Evolutionary conservation across 805 yeast species (phyloP).

Genomic region (Dipodascopsis uninucleata): DNA sequence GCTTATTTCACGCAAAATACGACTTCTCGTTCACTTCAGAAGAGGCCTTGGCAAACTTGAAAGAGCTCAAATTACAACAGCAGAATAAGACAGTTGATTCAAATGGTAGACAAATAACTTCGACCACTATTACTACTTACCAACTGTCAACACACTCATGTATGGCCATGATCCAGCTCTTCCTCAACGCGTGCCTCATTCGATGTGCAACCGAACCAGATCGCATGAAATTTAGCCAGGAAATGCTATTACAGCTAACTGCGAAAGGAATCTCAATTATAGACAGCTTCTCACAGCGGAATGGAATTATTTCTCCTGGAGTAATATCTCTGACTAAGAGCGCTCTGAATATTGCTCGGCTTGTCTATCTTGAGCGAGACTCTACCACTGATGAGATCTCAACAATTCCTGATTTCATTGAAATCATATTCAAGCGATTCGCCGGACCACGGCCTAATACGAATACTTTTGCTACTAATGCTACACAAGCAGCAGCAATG

Average conservation of each 20-base stretch:
- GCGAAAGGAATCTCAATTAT: constrained; percentile 82
- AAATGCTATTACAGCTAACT: constrained; percentile 60
- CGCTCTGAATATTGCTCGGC: constrained; percentile 64
- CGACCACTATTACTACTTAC: constrained; percentile 32
- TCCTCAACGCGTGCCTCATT: constrained; percentile 18
- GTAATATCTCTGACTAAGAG: constrained; percentile 52
- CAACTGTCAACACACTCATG: constrained; percentile 15
- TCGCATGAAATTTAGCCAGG: constrained; percentile 4
- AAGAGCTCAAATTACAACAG: constrained; percentile 43
- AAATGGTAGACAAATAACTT: constrained; percentile 36
- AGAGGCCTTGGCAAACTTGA: constrained; percentile 54
- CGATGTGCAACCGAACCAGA: constrained; percentile 17
- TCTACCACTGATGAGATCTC: constrained; percentile 53
- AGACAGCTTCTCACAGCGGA: constrained; percentile 53
- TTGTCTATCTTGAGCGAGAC: constrained; percentile 66
- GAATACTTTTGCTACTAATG: constrained; percentile 33
- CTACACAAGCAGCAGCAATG: constrained; percentile 30
- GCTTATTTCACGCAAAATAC: constrained; percentile 37
- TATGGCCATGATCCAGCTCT: constrained; percentile 11
- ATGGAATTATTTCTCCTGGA: constrained; percentile 46
- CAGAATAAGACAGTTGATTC: constrained; percentile 42
- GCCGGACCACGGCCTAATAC: constrained; percentile 66
- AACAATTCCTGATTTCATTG: constrained; percentile 61
- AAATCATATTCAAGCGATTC: constrained; percentile 56
- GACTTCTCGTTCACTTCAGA: constrained; percentile 54